A percentile compares a stretch with the other conserved stretches of the same genome.
phyloP scores from a whole-genome alignment of 129 eudicot genomes.

The Lonicera japonica region DNA sequence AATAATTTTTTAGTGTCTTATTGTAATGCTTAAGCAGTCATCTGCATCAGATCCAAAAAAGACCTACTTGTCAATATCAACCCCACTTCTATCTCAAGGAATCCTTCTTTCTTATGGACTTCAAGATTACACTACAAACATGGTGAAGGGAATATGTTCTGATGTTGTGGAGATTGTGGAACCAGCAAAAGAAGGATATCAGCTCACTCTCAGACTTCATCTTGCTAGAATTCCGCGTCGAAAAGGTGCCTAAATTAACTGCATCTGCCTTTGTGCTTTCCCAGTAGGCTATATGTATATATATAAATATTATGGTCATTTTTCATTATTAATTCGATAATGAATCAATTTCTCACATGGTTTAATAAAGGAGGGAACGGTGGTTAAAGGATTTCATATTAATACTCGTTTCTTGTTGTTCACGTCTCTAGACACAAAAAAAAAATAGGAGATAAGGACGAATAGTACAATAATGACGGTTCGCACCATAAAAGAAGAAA shows the following conservation, averaged over 20 bases:
- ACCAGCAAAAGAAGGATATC: constrained; percentile 71
- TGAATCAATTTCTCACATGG: no score
- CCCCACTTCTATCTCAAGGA: constrained; percentile 68
- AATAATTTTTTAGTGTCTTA: background rate
- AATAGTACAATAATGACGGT: no score
- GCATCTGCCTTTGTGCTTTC: background rate
- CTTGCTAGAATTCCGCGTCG: constrained; percentile 47
- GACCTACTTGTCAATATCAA: constrained; percentile 69
- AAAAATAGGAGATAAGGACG: no score
- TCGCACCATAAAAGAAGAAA: no score
- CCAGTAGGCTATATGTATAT: no score
- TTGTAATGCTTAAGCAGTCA: constrained; percentile 36
- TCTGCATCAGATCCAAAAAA: constrained; percentile 53
- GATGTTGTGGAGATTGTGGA: constrained; percentile 57
- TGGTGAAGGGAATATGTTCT: constrained; percentile 42
- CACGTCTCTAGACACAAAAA: no score
- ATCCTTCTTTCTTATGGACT: constrained; percentile 33
- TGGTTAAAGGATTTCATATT: no score
- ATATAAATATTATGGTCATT: no score
- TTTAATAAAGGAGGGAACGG: no score
- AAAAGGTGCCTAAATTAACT: constrained; percentile 43
- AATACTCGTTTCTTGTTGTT: no score
- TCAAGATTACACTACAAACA: constrained; percentile 32
- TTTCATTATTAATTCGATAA: no score
- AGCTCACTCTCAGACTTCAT: constrained; percentile 59